Evolutionary conservation across 148 eudicot genomes (phyloP).

Genomic region (Fallopia convolvulus): DNA sequence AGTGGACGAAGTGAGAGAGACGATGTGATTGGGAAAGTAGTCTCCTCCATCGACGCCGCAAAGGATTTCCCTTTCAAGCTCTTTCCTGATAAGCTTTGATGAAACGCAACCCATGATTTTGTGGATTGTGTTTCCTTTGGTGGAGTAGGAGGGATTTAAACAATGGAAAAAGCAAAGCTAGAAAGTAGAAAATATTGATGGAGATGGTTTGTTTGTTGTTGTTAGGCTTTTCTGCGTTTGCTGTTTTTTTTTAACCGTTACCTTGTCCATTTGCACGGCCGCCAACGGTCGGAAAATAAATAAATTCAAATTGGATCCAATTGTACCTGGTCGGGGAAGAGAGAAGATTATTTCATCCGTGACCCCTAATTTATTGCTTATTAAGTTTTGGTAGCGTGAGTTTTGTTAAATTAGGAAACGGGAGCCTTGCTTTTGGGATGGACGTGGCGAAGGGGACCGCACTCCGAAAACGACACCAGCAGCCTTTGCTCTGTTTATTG

Average conservation of each 20-base stretch:
- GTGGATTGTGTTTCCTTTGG: not conserved
- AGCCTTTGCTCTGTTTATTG: not conserved
- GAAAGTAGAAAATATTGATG: not conserved
- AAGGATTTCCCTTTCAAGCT: constrained; percentile 24
- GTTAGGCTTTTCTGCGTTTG: not conserved
- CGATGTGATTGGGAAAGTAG: constrained; percentile 41
- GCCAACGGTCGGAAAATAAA: constrained; percentile 49
- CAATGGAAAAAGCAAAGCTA: not conserved
- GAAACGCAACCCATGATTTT: constrained; percentile 76
- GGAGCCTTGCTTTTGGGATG: not conserved
- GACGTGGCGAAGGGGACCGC: not conserved
- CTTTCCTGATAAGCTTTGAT: constrained; percentile 47
- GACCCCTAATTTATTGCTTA: not conserved
- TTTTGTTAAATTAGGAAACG: not conserved
- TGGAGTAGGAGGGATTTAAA: not conserved
- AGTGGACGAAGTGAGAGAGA: constrained; percentile 80
- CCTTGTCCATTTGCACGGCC: constrained; percentile 17
- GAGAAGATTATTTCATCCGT: not conserved
- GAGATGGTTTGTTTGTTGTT: not conserved
- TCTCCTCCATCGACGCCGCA: constrained; percentile 26
- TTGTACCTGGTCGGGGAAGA: not conserved
- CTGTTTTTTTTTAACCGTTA: constrained; percentile 34
- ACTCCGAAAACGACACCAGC: not conserved
- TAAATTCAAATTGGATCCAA: constrained; percentile 31
- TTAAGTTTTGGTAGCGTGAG: not conserved